Evolutionary conservation across 2,329 filamentous ascomycete genomes (phyloP).

Genomic region (Ascosphaera aggregata): DNA sequence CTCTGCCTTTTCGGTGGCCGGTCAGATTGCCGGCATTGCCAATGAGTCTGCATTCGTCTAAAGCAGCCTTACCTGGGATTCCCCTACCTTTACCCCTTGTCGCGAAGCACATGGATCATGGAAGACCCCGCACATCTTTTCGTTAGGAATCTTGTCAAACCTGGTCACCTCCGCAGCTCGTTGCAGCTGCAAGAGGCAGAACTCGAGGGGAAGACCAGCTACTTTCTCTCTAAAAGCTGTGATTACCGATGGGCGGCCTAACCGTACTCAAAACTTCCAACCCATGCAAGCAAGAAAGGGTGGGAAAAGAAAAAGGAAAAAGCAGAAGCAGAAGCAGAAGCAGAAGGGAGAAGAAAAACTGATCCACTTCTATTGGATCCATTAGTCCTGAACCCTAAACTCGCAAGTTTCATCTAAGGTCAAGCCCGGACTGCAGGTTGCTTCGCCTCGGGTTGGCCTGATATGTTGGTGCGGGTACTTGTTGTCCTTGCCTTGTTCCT

Average conservation of each 20-base stretch:
- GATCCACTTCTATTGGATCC: not conserved
- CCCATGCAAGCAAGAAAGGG: too few relatives aligned
- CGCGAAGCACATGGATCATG: not conserved
- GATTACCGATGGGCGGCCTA: too few relatives aligned
- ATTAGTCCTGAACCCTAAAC: not conserved
- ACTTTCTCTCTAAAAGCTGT: too few relatives aligned
- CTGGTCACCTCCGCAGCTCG: too few relatives aligned
- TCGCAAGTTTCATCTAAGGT: not conserved
- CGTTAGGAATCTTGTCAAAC: not conserved
- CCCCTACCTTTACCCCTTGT: not conserved
- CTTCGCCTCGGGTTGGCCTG: not conserved
- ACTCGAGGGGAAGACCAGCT: too few relatives aligned
- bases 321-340: not conserved
- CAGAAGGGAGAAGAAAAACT: not conserved
- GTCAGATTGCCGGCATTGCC: not conserved
- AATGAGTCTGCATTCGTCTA: not conserved
- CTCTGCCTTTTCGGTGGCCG: too few relatives aligned
- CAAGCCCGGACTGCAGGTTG: not conserved
- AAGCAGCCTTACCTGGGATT: too few relatives aligned
- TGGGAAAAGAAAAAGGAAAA: too few relatives aligned
- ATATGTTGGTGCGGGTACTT: not conserved
- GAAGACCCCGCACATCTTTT: not conserved
- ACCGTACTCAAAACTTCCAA: too few relatives aligned
- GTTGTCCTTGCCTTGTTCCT: too few relatives aligned
- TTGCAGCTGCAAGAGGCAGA: too few relatives aligned